Base-by-base conservation (phyloP, 768 basidiomycete genomes). In the Tylopilus plumbeoviolaceoides region DNA sequence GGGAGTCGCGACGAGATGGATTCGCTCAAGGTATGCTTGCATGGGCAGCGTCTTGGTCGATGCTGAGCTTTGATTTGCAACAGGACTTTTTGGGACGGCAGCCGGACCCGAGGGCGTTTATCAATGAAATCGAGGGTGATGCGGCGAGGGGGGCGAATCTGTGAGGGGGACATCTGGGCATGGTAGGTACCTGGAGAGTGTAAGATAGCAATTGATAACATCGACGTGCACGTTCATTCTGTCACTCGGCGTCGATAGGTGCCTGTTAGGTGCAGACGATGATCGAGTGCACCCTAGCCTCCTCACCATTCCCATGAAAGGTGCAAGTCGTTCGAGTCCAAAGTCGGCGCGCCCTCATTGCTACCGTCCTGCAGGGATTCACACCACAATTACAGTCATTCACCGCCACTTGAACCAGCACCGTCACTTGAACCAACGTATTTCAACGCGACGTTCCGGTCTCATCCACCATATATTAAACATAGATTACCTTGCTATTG, bases 41-140 rank as follows among this genome's bases (percentile, higher is more conserved):
- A 12, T 20, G 5, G 47, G 36, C 7, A 3, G 33, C 14, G 14
- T 33, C 2, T 3, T 4, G 17, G 7, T 36, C 15, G 36, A n/a
- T 17, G 36, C 36, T 36, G 36, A 17, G 28, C 7, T n/a, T 36
- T 7, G 28, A 10, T 36, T n/a, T 17, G 15, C 36, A 18, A 10
- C 54, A 89, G 87, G 82, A 83, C 58, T 90, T 92, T 80, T 77
- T 91, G 44, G 89, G 89, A 18, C 78, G 89, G 12, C 74, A 76
- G 39, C 86, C 88, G 21, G 88, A 85, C 56, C 83, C 81, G 51
- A 79, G 85, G 23, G 90, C 89, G 7, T 91, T 91, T 68, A 69
- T 87, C 56, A 67, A 85, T 49, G 83, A 83, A 62, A 70, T 89
- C 14, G 61, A 52, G 35, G 12, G 41, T 59, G 83, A 38, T 17